phyloP scores from a whole-genome alignment of 768 basidiomycete genomes.

The Trametopsis cervina region DNA sequence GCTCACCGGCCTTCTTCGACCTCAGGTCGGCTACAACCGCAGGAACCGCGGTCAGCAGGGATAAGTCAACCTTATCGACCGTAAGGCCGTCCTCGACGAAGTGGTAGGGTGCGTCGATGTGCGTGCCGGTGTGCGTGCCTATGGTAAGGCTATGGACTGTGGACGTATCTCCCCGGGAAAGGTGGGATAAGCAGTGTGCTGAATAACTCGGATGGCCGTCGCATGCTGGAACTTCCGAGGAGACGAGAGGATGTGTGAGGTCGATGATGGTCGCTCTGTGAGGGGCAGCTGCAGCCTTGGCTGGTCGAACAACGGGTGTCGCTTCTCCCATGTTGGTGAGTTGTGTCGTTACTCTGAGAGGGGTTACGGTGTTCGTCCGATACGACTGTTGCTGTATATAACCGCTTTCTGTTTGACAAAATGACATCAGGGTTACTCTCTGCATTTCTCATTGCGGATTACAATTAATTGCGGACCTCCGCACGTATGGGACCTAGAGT shows the following conservation, averaged over 20 bases:
- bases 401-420: too few relatives aligned
- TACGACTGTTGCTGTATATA: too few relatives aligned
- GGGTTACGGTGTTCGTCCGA: too few relatives aligned
- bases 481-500: too few relatives aligned
- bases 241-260: constrained; percentile 44
- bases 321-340: neutral
- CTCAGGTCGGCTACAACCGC: constrained; percentile 51
- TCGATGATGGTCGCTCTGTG: constrained; percentile 31
- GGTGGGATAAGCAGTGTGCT: constrained; percentile 30
- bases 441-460: too few relatives aligned
- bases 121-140: constrained; percentile 71
- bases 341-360: too few relatives aligned
- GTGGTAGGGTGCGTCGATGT: constrained; percentile 74
- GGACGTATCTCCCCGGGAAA: constrained; percentile 39
- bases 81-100: constrained; percentile 52
- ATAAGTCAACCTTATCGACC: constrained; percentile 51
- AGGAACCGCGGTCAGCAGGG: constrained; percentile 43
- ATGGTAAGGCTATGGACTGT: constrained; percentile 46
- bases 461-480: too few relatives aligned
- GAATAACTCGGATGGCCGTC: constrained; percentile 48
- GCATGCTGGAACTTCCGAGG: constrained; percentile 39
- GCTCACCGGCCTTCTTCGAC: constrained; percentile 32
- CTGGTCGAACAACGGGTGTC: neutral
- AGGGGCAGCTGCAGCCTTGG: too few relatives aligned
- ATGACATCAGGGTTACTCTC: too few relatives aligned